Base-by-base conservation (phyloP, 1,284 basidiomycete genomes). In the Inonotus obliquus region DNA sequence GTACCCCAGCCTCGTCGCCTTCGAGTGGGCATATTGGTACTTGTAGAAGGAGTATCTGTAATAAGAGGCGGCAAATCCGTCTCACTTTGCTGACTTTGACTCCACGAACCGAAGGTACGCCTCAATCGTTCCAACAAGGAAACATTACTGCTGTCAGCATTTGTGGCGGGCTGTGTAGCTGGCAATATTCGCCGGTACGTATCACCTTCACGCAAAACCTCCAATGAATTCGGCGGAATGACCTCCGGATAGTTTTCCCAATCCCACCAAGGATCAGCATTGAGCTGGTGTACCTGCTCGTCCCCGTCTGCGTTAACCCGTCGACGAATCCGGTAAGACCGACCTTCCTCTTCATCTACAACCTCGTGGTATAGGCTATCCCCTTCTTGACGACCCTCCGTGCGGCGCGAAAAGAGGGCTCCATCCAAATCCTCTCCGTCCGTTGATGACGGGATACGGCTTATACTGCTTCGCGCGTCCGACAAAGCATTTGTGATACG, bases 1-100 rank as follows among this genome's bases (percentile, higher is more conserved):
- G 66, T 68, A 83, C 83, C 80, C 82, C 81, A 84, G 55, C 79
- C 80, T 65, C 80, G 76, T 68, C 80, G 72, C 29, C 76, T 62
- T 68, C 53, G 29, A 17, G 57, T 60, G 35, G 29, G 9, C n/a
- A 56, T 38, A 19, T 55, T 44, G 27, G 54, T 23, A 48, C 32
- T 17, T 19, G 14, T 13, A 25, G 47, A 27, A 49, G 47, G 23
- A 32, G 39, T 14, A 13, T 47, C 44, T 19, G 51, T 45, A 32
- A 53, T 60, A 23, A 44, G 44, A 17, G 51, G 39, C 11, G 47
- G 29, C 56, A 49, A 21, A 11, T 54, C 57, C 35, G 51, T 4
- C 14, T 45, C 21, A 29, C 45, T 59, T 47, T 47, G 51, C 54
- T 57, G 49, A 49, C 47, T 49, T 53, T 23, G 17, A 32, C 25